Evolutionary conservation across 176 grass and related monocot genomes (phyloP).

Genomic region (Cenchrus purpureus): DNA sequence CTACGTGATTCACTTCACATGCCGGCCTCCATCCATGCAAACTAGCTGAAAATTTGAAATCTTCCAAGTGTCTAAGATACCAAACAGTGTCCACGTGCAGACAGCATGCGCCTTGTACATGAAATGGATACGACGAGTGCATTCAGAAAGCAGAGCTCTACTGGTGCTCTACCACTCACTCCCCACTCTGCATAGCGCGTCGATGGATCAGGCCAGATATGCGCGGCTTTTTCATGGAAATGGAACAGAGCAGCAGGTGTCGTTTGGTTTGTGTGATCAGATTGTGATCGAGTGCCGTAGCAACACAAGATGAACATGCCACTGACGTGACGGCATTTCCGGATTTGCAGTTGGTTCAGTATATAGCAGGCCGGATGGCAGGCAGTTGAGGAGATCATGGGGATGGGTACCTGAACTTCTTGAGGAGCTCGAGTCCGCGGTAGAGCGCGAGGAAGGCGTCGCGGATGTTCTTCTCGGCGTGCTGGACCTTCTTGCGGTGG

Average conservation of each 20-base stretch:
- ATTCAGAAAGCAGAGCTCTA: background rate
- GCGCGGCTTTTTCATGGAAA: background rate
- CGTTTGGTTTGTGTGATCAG: background rate
- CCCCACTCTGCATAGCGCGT: background rate
- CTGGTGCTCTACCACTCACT: background rate
- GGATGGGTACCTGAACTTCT: constrained; percentile 67
- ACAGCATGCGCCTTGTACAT: background rate
- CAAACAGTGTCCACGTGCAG: background rate
- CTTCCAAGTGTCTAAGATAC: background rate
- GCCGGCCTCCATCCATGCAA: background rate
- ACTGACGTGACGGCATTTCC: background rate
- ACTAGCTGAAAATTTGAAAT: background rate
- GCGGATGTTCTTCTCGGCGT: constrained; percentile 95
- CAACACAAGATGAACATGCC: constrained; percentile 1
- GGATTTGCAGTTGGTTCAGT: background rate
- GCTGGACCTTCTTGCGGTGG: constrained; percentile 87
- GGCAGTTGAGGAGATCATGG: background rate
- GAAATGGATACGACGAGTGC: background rate
- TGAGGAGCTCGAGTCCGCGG: constrained; percentile 81
- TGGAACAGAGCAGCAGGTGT: background rate
- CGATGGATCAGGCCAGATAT: background rate
- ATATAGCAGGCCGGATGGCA: background rate
- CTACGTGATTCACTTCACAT: background rate
- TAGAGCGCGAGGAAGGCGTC: constrained; percentile 85
- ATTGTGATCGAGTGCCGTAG: background rate